Conservation (phyloP, 192 early-diverging fungal genomes). For the Coemansia aciculifera region DNA sequence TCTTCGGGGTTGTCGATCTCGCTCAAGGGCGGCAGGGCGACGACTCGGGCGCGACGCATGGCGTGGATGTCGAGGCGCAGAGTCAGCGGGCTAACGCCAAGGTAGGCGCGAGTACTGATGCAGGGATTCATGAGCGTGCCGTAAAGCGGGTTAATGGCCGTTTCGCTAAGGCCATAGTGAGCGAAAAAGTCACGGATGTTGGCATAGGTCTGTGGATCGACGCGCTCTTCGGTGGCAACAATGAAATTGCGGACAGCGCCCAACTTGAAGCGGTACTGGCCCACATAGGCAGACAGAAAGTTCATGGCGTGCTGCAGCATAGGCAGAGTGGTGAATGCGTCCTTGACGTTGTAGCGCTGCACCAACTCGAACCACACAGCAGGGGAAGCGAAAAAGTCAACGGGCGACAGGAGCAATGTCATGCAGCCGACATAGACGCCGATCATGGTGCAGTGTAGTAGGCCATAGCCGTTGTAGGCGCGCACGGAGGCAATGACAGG, state of each 20-base stretch:
- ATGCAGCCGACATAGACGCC: slow-evolving; percentile 60
- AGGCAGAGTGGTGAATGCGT: slow-evolving; percentile 62
- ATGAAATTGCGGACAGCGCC: slow-evolving; percentile 63
- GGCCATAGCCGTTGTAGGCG: slow-evolving; percentile 56
- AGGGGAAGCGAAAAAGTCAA: slow-evolving; percentile 62
- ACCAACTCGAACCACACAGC: slow-evolving; percentile 73
- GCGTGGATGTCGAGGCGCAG: slow-evolving; percentile 65
- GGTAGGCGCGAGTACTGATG: slow-evolving; percentile 78
- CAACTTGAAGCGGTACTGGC: slow-evolving; percentile 55
- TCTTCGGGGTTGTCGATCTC: slow-evolving; percentile 27
- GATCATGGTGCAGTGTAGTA: slow-evolving; percentile 55
- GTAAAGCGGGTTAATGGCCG: slow-evolving; percentile 72
- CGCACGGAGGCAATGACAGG: slow-evolving; percentile 54
- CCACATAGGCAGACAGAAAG: slow-evolving; percentile 49
- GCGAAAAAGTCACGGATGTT: slow-evolving; percentile 60
- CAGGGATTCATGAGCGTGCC: slow-evolving; percentile 77
- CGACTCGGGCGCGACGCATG: slow-evolving; percentile 67
- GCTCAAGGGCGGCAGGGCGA: slow-evolving; percentile 44
- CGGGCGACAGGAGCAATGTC: slow-evolving; percentile 65
- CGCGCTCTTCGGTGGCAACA: slow-evolving; percentile 61
- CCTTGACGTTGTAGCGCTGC: slow-evolving; percentile 71
- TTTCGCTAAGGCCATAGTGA: slow-evolving; percentile 64
- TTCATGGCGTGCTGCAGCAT: slow-evolving; percentile 72
- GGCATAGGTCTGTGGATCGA: slow-evolving; percentile 52
- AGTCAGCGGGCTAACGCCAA: slow-evolving; percentile 68